Evolutionary conservation across 768 basidiomycete genomes (phyloP).

Genomic region (Leccinum pellstonianum): DNA sequence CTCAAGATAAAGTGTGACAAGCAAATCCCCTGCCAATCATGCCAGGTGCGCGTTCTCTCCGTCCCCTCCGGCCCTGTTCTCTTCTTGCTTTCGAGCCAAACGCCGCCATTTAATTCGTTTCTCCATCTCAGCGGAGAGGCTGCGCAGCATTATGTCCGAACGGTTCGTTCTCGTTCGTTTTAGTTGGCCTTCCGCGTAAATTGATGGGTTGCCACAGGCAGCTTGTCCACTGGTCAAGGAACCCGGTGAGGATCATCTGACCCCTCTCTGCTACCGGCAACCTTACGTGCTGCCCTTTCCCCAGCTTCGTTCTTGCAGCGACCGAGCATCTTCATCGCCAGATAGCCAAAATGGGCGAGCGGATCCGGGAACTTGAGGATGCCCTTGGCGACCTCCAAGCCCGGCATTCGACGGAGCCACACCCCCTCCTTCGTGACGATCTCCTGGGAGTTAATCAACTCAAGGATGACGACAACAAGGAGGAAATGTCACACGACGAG

Average conservation of each 20-base stretch:
- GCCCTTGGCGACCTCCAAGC: conserved; percentile 53
- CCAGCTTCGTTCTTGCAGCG: conserved; percentile 58
- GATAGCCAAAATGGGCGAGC: conserved; percentile 49
- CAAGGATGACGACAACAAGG: conserved; percentile 25
- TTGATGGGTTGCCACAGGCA: conserved; percentile 41
- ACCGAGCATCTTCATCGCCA: conserved; percentile 64
- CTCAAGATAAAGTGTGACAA: conserved; percentile 85
- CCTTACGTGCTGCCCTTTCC: conserved; percentile 9
- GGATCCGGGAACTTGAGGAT: conserved; percentile 61
- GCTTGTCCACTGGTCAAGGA: conserved; percentile 76
- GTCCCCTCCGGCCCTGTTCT: neutral
- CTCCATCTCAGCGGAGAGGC: conserved; percentile 50
- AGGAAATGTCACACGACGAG: conserved; percentile 27
- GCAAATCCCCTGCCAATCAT: conserved; percentile 76
- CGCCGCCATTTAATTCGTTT: neutral
- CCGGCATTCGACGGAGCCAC: conserved; percentile 49
- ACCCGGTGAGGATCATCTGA: conserved; percentile 46
- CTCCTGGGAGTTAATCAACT: conserved; percentile 37
- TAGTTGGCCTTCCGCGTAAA: neutral
- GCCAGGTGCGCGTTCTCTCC: conserved; percentile 46
- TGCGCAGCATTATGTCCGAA: conserved; percentile 73
- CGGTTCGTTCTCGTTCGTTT: conserved; percentile 42
- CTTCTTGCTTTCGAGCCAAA: neutral
- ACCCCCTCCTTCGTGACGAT: conserved; percentile 60
- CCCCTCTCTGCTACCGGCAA: conserved; percentile 3